Base-by-base conservation (phyloP, 176 grass and related monocot species). In the Rhynchospora pubera region DNA sequence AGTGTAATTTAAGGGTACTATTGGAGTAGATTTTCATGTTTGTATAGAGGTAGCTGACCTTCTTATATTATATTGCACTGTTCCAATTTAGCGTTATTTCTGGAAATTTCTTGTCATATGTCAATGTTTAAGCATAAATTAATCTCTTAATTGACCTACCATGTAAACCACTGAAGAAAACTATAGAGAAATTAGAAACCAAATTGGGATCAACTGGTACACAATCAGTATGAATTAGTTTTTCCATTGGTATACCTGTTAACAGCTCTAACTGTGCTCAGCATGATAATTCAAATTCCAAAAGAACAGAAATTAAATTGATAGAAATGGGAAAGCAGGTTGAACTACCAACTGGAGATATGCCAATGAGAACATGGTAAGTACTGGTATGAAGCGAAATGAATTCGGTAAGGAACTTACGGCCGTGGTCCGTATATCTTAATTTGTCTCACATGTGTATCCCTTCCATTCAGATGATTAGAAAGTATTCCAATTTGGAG, bases 401-500 rank as follows among this genome's bases (percentile, higher is more conserved):
- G 13, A 61, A 5, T 79, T 57, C 28, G 61, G 5, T 5, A 80
- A 80, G 39, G 56, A 74, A 94, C 92, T 94, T 93, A 98, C 90
- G 85, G 92, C 22, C 89, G 84, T 81, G 95, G 90, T n/a, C 95
- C 90, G 42, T 90, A 94, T 78, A 98, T 93, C 85, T 98, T 98
- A 84, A 98, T 90, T 72, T 94, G 92, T 12, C 90, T 91, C 78
- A 98, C 48, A 81, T 90, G 92, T 19, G 96, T 98, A 78, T 98
- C 96, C 79, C 96, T 85, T 78, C 96, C 96, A 7, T 98, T 98
- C 45, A 95, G 71, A 79, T 98, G 96, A 87, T 98, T 95, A 30
- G 92, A 93, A 13, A 94, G 75, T 69, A 98, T 64, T 43, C 79
- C 90, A 79, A 98, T 85, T 90, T 98, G 92, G 75, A 98, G 92